Evolutionary conservation across 179 eudicot genomes (phyloP).

Genomic region (Camellia oleifera): DNA sequence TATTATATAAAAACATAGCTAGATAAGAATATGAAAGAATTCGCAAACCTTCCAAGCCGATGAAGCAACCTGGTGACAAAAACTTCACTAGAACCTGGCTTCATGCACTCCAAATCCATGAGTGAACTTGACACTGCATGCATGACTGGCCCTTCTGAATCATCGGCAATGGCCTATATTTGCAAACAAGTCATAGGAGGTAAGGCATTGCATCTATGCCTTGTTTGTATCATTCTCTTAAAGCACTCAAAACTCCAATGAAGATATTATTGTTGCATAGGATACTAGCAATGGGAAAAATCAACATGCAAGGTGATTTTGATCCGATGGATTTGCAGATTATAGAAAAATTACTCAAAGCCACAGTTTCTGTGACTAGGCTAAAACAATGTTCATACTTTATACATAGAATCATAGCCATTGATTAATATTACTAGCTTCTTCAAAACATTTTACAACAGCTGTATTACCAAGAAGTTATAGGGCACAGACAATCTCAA

Average conservation of each 20-base stretch:
- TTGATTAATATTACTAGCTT: background rate
- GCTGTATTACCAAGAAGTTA: background rate
- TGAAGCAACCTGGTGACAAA: conserved; percentile 69
- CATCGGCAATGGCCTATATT: conserved; percentile 56
- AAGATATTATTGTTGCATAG: background rate
- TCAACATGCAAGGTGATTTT: background rate
- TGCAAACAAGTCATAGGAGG: conserved; percentile 5
- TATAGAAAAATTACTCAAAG: background rate
- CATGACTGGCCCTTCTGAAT: conserved; percentile 51
- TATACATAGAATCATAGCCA: background rate
- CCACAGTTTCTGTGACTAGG: background rate
- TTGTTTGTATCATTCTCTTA: background rate
- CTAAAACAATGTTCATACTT: background rate
- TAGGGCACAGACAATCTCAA: background rate
- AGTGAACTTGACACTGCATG: conserved; percentile 56
- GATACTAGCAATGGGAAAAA: background rate
- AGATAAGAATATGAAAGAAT: background rate
- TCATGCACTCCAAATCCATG: conserved; percentile 73
- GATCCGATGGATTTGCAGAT: background rate
- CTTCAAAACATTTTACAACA: conserved; percentile 2
- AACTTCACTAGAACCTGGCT: conserved; percentile 77
- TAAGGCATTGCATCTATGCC: background rate
- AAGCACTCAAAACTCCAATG: background rate
- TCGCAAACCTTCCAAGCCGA: conserved; percentile 71
- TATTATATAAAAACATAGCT: background rate